Evolutionary conservation across 352 stramenopile genomes (phyloP).

Genomic region (Globisporangium takayamanum): DNA sequence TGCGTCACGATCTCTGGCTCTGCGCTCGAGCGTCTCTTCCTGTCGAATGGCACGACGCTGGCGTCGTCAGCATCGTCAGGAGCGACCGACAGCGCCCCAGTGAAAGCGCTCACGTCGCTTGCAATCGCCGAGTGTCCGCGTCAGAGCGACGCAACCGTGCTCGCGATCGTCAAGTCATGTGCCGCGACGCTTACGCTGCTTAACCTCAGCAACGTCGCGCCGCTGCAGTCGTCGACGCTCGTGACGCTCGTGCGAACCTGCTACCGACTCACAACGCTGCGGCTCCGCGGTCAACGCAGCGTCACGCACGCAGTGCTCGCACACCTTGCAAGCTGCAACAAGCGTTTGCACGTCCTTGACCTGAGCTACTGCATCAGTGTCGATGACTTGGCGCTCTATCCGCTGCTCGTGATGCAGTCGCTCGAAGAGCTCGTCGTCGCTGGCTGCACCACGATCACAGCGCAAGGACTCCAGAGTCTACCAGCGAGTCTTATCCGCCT

Average conservation of each 20-base stretch:
- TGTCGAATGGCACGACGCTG: conserved; percentile 24
- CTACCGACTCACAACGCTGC: conserved; percentile 21
- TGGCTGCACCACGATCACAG: conserved; percentile 24
- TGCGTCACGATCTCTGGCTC: conserved; percentile 39
- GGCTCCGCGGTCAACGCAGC: conserved; percentile 26
- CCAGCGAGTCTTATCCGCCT: conserved; percentile 32
- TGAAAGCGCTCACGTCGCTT: conserved; percentile 23
- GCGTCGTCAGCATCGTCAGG: not conserved
- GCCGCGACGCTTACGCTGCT: conserved; percentile 24
- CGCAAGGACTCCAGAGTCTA: conserved; percentile 36
- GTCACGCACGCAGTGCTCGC: conserved; percentile 40
- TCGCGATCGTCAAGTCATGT: conserved; percentile 27
- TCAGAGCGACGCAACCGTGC: conserved; percentile 24
- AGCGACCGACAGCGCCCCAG: not conserved
- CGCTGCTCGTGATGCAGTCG: conserved; percentile 52
- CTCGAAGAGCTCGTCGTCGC: conserved; percentile 42
- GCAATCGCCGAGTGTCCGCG: conserved; percentile 21
- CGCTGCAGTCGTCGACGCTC: conserved; percentile 19
- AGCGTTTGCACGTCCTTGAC: conserved; percentile 42
- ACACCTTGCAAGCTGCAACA: conserved; percentile 51
- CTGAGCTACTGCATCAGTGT: conserved; percentile 39
- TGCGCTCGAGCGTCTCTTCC: conserved; percentile 40
- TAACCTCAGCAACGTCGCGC: conserved; percentile 28
- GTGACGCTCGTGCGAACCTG: conserved; percentile 35
- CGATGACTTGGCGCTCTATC: conserved; percentile 59